A percentile compares a stretch with the other conserved stretches of the same genome.
These are phyloP conservation scores for Entoloma clypeatum DNA, from an alignment of 1,284 basidiomycete species.

Conservation along the genomic window DNA sequence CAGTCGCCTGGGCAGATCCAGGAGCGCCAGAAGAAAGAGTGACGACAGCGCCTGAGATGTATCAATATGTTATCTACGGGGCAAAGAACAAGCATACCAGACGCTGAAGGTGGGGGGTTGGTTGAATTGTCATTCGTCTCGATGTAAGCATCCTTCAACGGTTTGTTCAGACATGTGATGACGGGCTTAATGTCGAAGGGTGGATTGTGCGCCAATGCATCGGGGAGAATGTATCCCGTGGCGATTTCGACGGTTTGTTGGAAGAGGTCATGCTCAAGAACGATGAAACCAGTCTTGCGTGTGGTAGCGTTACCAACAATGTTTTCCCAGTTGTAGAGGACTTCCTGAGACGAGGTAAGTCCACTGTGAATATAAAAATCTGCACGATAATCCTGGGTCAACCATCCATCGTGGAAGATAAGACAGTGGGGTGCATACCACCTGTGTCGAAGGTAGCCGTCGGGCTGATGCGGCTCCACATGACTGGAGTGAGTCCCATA, in stretches of 20 bases:
- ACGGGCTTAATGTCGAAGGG: slow-evolving; percentile 63
- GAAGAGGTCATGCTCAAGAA: slow-evolving; percentile 74
- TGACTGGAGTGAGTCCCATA: slow-evolving; percentile 63
- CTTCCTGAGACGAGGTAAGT: slow-evolving; percentile 49
- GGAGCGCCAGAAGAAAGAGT: slow-evolving; percentile 35
- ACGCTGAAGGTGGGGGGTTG: slow-evolving; percentile 42
- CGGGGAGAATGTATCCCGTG: slow-evolving; percentile 66
- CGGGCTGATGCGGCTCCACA: slow-evolving; percentile 65
- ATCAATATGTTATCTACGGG: slow-evolving; percentile 1
- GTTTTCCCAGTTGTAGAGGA: slow-evolving; percentile 61
- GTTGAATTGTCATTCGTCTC: slow-evolving; percentile 64
- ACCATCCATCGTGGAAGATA: background rate
- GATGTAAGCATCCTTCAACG: slow-evolving; percentile 57
- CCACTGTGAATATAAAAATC: slow-evolving; percentile 79
- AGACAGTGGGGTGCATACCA: slow-evolving; percentile 37
- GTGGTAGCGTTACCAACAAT: slow-evolving; percentile 53
- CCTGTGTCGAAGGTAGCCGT: slow-evolving; percentile 60
- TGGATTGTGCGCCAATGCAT: slow-evolving; percentile 57
- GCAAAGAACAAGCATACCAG: background rate
- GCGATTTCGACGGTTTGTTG: slow-evolving; percentile 67
- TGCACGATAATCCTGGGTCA: slow-evolving; percentile 23
- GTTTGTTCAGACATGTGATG: slow-evolving; percentile 60
- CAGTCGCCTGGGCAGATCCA: slow-evolving; percentile 31
- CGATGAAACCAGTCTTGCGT: slow-evolving; percentile 60
- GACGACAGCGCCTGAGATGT: slow-evolving; percentile 21